Evolutionary conservation across 192 early-diverging fungal genomes (phyloP).

Genomic region (Gryganskiella cystojenkinii): DNA sequence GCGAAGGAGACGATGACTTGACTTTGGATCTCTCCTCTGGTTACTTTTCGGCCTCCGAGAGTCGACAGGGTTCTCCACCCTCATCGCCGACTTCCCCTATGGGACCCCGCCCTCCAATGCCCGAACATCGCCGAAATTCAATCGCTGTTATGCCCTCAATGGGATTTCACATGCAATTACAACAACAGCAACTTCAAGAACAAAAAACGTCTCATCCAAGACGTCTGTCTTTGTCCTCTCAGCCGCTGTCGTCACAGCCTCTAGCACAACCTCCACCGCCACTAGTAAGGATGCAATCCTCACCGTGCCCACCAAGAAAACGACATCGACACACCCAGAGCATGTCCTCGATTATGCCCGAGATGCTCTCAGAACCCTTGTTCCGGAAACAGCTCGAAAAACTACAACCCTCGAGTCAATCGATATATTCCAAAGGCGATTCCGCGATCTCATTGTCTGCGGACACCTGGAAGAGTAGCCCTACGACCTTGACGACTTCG

Average conservation of each 20-base stretch:
- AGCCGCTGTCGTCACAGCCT: constrained; percentile 16
- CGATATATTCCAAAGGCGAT: constrained; percentile 22
- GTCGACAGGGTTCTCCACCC: constrained; percentile 22
- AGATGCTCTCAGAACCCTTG: constrained; percentile 1
- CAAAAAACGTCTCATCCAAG: too few species aligned
- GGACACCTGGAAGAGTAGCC: constrained; percentile 32
- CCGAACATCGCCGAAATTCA: constrained; percentile 25
- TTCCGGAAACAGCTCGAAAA: neutral
- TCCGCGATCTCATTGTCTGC: constrained; percentile 31
- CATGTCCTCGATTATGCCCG: constrained; percentile 40
- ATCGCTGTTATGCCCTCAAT: constrained; percentile 17
- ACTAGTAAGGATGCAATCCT: neutral
- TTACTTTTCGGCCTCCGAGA: constrained; percentile 34
- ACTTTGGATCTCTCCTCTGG: constrained; percentile 26
- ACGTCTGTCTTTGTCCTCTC: neutral
- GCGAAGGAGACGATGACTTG: constrained; percentile 61
- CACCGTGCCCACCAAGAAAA: neutral
- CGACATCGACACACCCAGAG: constrained; percentile 41
- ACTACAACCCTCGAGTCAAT: neutral
- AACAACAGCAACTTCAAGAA: too few species aligned
- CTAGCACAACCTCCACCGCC: constrained; percentile 4
- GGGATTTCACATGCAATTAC: constrained; percentile 18
- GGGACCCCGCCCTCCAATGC: neutral
- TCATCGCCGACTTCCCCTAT: constrained; percentile 14
- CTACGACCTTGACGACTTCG: constrained; percentile 5